A percentile compares a stretch with the other conserved stretches of the same genome.
These are phyloP conservation scores for Pythium coloratum DNA, from an alignment of 352 stramenopile species.

Conservation along the genomic window DNA sequence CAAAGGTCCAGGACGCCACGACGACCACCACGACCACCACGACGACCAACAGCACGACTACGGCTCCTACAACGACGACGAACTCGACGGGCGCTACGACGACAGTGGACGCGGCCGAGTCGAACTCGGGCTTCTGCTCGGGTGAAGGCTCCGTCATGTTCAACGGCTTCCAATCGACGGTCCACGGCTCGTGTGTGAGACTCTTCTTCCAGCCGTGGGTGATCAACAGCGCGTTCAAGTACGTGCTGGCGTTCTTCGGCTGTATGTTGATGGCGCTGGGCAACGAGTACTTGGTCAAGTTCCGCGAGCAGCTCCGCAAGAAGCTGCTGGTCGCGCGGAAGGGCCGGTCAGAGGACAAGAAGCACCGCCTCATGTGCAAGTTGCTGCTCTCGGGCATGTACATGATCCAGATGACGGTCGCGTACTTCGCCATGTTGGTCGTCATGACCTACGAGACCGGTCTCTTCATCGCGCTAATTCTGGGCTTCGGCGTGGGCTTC, in stretches of 20 bases:
- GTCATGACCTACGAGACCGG: conserved; percentile 83
- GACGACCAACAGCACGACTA: conserved; percentile 13
- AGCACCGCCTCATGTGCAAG: conserved; percentile 69
- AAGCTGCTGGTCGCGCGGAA: conserved; percentile 39
- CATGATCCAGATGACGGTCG: conserved; percentile 82
- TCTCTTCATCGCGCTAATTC: conserved; percentile 70
- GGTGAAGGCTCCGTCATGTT: conserved; percentile 80
- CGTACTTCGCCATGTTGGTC: conserved; percentile 83
- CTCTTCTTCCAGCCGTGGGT: conserved; percentile 83
- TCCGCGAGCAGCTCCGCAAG: conserved; percentile 51
- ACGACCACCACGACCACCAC: conserved; percentile 1
- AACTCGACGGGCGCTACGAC: conserved; percentile 24
- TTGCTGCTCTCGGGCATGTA: conserved; percentile 59
- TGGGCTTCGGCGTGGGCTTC: conserved; percentile 71
- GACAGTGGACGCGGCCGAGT: conserved; percentile 6
- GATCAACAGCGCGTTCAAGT: conserved; percentile 71
- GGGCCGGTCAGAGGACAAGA: conserved; percentile 43
- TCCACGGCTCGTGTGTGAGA: conserved; percentile 68
- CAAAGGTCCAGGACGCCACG: conserved; percentile 16
- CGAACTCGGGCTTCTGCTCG: conserved; percentile 48
- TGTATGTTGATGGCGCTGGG: conserved; percentile 62
- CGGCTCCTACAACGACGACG: conserved; percentile 19
- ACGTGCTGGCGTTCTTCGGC: conserved; percentile 67
- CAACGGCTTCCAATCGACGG: conserved; percentile 76
- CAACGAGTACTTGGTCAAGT: conserved; percentile 67